Evolutionary conservation across 805 yeast species (phyloP).

Genomic region (Hanseniaspora guilliermondii): DNA sequence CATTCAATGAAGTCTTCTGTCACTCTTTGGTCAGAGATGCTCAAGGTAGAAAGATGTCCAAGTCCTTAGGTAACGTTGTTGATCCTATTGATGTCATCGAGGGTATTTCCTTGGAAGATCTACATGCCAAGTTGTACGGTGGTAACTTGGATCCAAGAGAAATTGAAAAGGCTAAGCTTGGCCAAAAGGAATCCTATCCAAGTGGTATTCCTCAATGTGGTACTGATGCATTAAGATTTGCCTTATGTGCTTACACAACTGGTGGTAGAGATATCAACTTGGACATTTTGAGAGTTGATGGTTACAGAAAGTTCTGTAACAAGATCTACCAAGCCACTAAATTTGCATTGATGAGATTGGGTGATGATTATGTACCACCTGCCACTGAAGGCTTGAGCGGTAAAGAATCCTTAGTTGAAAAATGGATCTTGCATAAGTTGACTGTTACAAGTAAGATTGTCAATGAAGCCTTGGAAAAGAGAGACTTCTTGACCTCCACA

Average conservation of each 20-base stretch:
- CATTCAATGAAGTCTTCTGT: constrained; percentile 94
- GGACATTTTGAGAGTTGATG: constrained; percentile 92
- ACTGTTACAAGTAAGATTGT: constrained; percentile 54
- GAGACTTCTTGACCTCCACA: constrained; percentile 85
- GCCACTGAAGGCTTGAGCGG: constrained; percentile 52
- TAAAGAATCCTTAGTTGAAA: constrained; percentile 80
- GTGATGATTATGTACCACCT: constrained; percentile 78
- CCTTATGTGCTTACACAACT: constrained; percentile 93
- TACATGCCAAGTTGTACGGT: constrained; percentile 59
- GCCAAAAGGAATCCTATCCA: constrained; percentile 84
- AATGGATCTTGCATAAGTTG: constrained; percentile 88
- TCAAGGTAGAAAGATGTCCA: constrained; percentile 98
- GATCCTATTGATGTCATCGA: constrained; percentile 90
- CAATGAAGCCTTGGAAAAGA: constrained; percentile 56
- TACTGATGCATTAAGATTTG: constrained; percentile 96
- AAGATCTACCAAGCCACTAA: constrained; percentile 98
- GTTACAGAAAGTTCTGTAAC: constrained; percentile 98
- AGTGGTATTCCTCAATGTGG: constrained; percentile 98
- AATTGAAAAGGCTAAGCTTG: constrained; percentile 71
- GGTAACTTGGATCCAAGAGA: constrained; percentile 90
- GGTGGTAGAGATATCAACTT: constrained; percentile 98
- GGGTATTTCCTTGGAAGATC: constrained; percentile 69
- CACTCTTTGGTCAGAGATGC: constrained; percentile 98
- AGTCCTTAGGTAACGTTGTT: constrained; percentile 89
- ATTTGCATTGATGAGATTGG: constrained; percentile 85